Evolutionary conservation across 768 basidiomycete species (phyloP).

Genomic region (Agrocybe pediades): DNA sequence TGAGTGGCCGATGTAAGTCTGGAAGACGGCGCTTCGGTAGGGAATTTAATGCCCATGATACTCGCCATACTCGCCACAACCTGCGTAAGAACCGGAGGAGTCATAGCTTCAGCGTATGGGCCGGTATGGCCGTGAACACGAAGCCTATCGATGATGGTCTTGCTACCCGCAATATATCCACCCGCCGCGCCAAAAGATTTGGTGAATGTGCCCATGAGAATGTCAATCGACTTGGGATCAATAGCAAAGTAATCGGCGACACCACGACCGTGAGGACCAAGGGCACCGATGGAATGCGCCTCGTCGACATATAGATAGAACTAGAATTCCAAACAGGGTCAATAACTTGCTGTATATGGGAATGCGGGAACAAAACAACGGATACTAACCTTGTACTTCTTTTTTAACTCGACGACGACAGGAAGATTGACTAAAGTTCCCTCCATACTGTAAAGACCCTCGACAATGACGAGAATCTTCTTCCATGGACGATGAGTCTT

Average conservation of each 20-base stretch:
- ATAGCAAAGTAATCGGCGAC: conserved; percentile 93
- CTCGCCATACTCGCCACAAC: conserved; percentile 91
- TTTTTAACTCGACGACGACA: conserved; percentile 79
- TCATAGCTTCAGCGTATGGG: conserved; percentile 87
- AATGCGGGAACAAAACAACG: conserved; percentile 13
- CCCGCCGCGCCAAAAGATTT: conserved; percentile 94
- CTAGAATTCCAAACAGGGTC: conserved; percentile 40
- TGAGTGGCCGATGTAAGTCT: conserved; percentile 15
- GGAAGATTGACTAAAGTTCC: conserved; percentile 92
- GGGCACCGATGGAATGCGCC: conserved; percentile 95
- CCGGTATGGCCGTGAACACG: conserved; percentile 82
- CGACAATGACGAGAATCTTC: conserved; percentile 93
- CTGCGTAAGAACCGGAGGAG: conserved; percentile 90
- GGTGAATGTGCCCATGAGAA: conserved; percentile 99
- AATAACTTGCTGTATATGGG: conserved; percentile 1
- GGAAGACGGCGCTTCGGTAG: conserved; percentile 30
- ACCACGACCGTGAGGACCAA: conserved; percentile 93
- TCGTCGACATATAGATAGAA: conserved; percentile 97
- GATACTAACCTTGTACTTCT: conserved; percentile 97
- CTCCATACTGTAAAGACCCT: conserved; percentile 98
- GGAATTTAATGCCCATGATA: conserved; percentile 84
- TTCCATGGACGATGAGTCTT: conserved; percentile 99
- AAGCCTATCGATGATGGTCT: conserved; percentile 77
- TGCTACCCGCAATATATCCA: conserved; percentile 90
- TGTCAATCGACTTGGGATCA: conserved; percentile 78